Evolutionary conservation across 78 protist genomes (phyloP), one percentile per base, ranked within the genome.

Genomic region (Dictyostelium capitatum): DNA sequence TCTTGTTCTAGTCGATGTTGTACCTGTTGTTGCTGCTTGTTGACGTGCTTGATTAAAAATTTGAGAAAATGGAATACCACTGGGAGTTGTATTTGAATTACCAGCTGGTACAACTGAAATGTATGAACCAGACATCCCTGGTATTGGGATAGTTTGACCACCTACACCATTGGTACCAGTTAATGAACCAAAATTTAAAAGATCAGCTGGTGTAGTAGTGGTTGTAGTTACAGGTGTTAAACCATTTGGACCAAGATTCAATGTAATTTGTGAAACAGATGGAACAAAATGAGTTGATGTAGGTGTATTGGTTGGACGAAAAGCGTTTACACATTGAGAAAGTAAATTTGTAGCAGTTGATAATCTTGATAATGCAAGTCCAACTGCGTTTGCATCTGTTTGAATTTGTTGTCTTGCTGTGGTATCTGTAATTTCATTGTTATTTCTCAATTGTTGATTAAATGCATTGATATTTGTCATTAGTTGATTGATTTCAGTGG

Each of bases 341-440:
- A 87, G 41, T 28, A 32, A 41, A 53, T 48, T 51, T 12, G 85
- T 17, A 0, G 84, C 78, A 1, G 30, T 43, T 62, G 85, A 37
- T 15, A 54, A 11, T 30, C 84, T 41, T 19, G 30, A 25, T 57
- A 59, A 87, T 20, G 69, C 53, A 30, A 7, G 32, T 3, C 62
- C 43, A 8, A 87, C 6, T 14, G 67, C 19, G 1, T 54, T 23
- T n/a, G 73, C 54, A 41, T 74, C 74, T 0, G 62, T 7, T 77
- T 87, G 93, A n/a, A 87, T 43, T 25, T 77, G 85, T 32, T 77
- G 84, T 74, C 93, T 56, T 65, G 62, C 43, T 4, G 37, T 12
- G 23, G 53, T 79, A 25, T 87, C 84, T 9, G 83, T 77, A 19
- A 87, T 54, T 19, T 43, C 50, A 14, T 72, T 59, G 14, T 87